phyloP scores from a whole-genome alignment of 192 early-diverging fungal species.

The Backusella liffmaniae region DNA sequence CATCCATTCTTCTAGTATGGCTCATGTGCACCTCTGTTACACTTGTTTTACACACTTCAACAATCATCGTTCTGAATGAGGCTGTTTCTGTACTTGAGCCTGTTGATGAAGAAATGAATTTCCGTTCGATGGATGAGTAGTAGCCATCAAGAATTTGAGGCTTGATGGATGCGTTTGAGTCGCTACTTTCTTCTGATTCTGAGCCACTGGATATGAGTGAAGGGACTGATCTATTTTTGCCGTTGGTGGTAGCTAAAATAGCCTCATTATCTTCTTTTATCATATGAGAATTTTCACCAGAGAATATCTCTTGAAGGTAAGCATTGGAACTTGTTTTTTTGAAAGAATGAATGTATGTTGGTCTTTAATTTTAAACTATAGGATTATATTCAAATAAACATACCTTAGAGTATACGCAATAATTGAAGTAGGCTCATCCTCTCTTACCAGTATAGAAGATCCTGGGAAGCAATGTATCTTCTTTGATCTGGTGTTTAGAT shows the following conservation, averaged over 20 bases:
- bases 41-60: slow-evolving; percentile 13
- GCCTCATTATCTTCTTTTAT: background rate
- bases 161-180: background rate
- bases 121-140: slow-evolving; percentile 25
- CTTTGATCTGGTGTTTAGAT: slow-evolving; percentile 5
- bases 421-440: slow-evolving; percentile 89
- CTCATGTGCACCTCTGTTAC: slow-evolving; percentile 9
- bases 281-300: background rate
- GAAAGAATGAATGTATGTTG: background rate
- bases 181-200: background rate
- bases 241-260: background rate
- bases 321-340: slow-evolving; percentile 37
- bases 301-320: slow-evolving; percentile 37
- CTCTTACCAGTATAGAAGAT: slow-evolving; percentile 79
- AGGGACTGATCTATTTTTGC: background rate
- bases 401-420: slow-evolving; percentile 84
- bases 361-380: background rate
- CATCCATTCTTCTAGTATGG: background rate
- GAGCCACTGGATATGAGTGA: background rate
- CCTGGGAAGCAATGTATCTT: slow-evolving; percentile 75
- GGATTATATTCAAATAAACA: background rate
- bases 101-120: slow-evolving; percentile 22
- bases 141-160: slow-evolving; percentile 15
- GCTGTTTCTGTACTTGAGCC: slow-evolving; percentile 21
- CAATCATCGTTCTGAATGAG: slow-evolving; percentile 27